A percentile compares a stretch with the other conserved stretches of the same genome.
Conservation (phyloP, 2,329 filamentous ascomycete species). For the Xylariales sp. region DNA sequence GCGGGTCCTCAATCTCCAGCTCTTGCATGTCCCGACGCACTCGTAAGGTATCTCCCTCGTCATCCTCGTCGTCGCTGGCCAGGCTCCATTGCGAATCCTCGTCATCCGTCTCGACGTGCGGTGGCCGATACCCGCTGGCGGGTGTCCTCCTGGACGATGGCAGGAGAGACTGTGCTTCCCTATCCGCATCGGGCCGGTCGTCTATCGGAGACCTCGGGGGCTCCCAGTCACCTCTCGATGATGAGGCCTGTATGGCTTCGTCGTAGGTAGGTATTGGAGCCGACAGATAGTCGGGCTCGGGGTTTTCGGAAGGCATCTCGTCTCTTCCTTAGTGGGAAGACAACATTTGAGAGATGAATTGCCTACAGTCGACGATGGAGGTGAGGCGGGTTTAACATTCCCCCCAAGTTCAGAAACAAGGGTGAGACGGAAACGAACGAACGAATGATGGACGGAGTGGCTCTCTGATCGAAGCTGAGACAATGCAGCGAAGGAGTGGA, state of each 20-base stretch:
- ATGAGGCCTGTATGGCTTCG: constrained; percentile 65
- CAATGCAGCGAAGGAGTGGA: too few relatives aligned
- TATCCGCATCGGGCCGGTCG: constrained; percentile 62
- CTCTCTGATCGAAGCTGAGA: too few relatives aligned
- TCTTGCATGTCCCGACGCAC: constrained; percentile 82
- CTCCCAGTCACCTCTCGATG: constrained; percentile 46
- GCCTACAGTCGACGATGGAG: too few relatives aligned
- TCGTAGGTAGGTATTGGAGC: constrained; percentile 82
- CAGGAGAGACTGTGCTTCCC: constrained; percentile 75
- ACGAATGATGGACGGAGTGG: background rate
- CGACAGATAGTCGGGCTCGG: constrained; percentile 54
- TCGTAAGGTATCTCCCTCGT: constrained; percentile 57
- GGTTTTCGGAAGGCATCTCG: constrained; percentile 44
- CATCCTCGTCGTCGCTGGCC: constrained; percentile 29
- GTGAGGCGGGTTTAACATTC: too few relatives aligned
- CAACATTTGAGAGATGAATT: too few relatives aligned
- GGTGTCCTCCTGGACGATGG: constrained; percentile 44
- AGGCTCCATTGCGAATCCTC: constrained; percentile 45
- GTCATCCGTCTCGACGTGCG: constrained; percentile 64
- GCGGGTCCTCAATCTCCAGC: constrained; percentile 76
- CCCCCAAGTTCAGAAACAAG: too few relatives aligned
- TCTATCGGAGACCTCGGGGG: constrained; percentile 55
- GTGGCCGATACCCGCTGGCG: constrained; percentile 67
- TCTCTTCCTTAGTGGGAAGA: background rate
- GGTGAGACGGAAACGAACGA: too few relatives aligned